A percentile compares a stretch with the other conserved stretches of the same genome.
Conservation (phyloP, 169 alveolate species). For the Eimeria necatrix region DNA sequence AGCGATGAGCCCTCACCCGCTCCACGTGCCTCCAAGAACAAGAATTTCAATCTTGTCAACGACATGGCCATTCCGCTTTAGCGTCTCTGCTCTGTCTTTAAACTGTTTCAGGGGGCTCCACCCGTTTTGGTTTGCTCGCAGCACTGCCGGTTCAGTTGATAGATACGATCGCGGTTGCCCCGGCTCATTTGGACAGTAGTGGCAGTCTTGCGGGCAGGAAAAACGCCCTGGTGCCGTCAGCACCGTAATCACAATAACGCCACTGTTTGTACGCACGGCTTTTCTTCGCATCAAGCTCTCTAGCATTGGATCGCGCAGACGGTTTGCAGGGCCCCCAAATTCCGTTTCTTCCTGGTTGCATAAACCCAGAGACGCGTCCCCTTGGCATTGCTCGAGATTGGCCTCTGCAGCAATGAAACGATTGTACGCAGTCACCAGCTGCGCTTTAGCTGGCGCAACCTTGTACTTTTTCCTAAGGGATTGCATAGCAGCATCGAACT, state of each 20-base stretch:
- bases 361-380: neutral
- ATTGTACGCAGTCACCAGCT: conserved; percentile 84
- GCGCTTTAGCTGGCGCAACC: conserved; percentile 85
- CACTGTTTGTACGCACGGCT: conserved; percentile 93
- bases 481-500: conserved; percentile 80
- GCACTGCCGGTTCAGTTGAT: conserved; percentile 97
- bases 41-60: conserved; percentile 96
- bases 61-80: conserved; percentile 94
- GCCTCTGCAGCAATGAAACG: conserved; percentile 78
- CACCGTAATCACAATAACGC: conserved; percentile 96
- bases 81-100: conserved; percentile 94
- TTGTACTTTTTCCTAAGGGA: conserved; percentile 80
- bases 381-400: neutral
- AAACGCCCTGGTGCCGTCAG: conserved; percentile 96
- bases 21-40: conserved; percentile 97
- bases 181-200: conserved; percentile 97
- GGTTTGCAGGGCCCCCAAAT: conserved; percentile 78
- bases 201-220: conserved; percentile 96
- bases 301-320: conserved; percentile 77
- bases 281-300: conserved; percentile 88
- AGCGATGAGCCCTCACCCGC: conserved; percentile 75
- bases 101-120: conserved; percentile 95
- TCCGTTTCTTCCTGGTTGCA: neutral
- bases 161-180: conserved; percentile 97
- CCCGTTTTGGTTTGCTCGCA: conserved; percentile 96